These are phyloP conservation scores for Trichoderma sp. DNA, from an alignment of 2,329 filamentous ascomycete species.

Conservation along the genomic window DNA sequence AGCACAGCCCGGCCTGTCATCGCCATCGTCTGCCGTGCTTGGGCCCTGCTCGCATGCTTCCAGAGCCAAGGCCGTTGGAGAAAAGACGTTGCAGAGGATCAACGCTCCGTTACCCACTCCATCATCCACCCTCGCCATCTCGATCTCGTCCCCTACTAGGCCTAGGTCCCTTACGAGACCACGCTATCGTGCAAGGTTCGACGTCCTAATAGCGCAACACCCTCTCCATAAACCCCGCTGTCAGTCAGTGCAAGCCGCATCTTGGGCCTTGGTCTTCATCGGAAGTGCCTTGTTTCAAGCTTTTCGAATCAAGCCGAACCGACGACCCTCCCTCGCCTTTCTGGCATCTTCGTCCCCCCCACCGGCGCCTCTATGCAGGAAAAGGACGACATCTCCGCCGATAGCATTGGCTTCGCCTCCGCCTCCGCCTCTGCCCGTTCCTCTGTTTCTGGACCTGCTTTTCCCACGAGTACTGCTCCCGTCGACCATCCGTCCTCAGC, in stretches of 20 bases:
- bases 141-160: conserved; percentile 18
- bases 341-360: conserved; percentile 9
- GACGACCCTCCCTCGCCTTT: background rate
- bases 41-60: conserved; percentile 9
- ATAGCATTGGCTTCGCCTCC: conserved; percentile 21
- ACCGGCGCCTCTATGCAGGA: conserved; percentile 36
- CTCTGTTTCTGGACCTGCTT: background rate
- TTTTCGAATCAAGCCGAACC: background rate
- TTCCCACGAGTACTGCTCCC: background rate
- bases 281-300: conserved; percentile 3
- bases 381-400: conserved; percentile 20
- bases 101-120: conserved; percentile 14
- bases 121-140: conserved; percentile 19
- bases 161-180: background rate
- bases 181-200: conserved; percentile 1
- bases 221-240: conserved; percentile 16
- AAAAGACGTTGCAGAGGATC: conserved; percentile 8
- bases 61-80: background rate
- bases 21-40: background rate
- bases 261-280: conserved; percentile 17
- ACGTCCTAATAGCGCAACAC: background rate
- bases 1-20: background rate
- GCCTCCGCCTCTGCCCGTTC: conserved; percentile 10
- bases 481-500: conserved; percentile 13
- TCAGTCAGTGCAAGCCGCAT: conserved; percentile 9